Base-by-base conservation (phyloP, 2,329 filamentous ascomycete species). In the Huntiella decipiens region DNA sequence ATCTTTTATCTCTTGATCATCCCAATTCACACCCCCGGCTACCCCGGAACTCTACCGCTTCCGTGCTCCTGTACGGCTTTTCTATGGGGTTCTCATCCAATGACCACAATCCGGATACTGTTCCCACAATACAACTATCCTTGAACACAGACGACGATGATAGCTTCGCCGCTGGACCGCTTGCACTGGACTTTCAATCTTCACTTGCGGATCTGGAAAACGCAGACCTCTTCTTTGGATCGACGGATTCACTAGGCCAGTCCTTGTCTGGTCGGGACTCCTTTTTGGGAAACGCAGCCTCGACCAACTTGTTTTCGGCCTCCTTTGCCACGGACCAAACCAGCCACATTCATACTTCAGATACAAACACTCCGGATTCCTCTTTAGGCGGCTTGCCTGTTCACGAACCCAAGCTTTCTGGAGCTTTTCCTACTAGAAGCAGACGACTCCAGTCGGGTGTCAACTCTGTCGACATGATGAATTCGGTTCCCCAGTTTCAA, bases 1-100 rank as follows among this genome's bases (percentile, higher is more conserved):
- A 28, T 28, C 22, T 28, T 28, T 28, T 28, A 28, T 28, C 22
- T 28, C 22, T 28, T 28, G 10, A 22, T 28, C 32, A 22, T 36
- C 17, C 22, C n/a, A 15, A 37, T n/a, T 17, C 6, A 17, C 38
- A 17, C 38, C 39, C 32, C 19, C 13, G 13, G n/a, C 33, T 17
- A n/a, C n/a, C 33, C n/a, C 43, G 16, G 38, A 15, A 38, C 43
- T 28, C 19, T 15, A 11, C 31, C 22, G 17, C 34, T 44, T 15
- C 43, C 43, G 43, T 45, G n/a, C 10, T 37, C 43, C 22, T 17
- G 15, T 28, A 37, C 35, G 34, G 32, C 33, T 13, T 16, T 32
- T 46, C 39, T 44, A 49, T 49, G 47, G 39, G 47, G 15, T 32
- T 49, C 31, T 49, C 47, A 34, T 49, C 47, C 5, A 46, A 42